phyloP scores from a whole-genome alignment of 768 basidiomycete genomes.

The Podaxis rugospora region DNA sequence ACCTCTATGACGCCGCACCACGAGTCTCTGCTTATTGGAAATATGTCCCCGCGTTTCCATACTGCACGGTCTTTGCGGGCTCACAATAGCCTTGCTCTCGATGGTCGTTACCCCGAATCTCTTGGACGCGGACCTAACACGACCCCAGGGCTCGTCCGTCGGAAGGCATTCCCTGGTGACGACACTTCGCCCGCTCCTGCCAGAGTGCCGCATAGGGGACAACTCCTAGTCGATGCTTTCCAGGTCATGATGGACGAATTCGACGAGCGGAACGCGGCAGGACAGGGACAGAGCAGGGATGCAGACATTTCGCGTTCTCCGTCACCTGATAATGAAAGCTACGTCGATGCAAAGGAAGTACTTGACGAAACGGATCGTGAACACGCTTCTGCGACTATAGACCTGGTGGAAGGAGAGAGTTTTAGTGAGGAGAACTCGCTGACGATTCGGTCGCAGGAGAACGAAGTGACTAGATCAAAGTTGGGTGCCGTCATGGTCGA shows the following conservation, averaged over 20 bases:
- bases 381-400: background rate
- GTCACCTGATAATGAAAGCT: constrained; percentile 6
- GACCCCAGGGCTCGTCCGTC: background rate
- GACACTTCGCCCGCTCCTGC: background rate
- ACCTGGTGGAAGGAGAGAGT: background rate
- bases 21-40: constrained; percentile 8
- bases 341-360: constrained; percentile 6
- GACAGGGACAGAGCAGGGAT: background rate
- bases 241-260: constrained; percentile 10
- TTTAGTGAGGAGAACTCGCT: constrained; percentile 3
- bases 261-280: background rate
- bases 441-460: constrained; percentile 4
- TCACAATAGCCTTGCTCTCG: constrained; percentile 52
- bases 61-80: constrained; percentile 43
- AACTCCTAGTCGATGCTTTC: constrained; percentile 4
- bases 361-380: constrained; percentile 8
- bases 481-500: constrained; percentile 53
- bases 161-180: background rate
- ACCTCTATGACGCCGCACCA: constrained; percentile 9
- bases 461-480: constrained; percentile 18
- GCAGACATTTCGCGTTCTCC: constrained; percentile 6
- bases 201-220: background rate
- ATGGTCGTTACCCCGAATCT: constrained; percentile 6
- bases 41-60: constrained; percentile 10
- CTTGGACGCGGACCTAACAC: background rate